Evolutionary conservation across 192 early-diverging fungal genomes (phyloP), one percentile per base, ranked within the genome.

Genomic region (Rhizoclosmatium sp.): DNA sequence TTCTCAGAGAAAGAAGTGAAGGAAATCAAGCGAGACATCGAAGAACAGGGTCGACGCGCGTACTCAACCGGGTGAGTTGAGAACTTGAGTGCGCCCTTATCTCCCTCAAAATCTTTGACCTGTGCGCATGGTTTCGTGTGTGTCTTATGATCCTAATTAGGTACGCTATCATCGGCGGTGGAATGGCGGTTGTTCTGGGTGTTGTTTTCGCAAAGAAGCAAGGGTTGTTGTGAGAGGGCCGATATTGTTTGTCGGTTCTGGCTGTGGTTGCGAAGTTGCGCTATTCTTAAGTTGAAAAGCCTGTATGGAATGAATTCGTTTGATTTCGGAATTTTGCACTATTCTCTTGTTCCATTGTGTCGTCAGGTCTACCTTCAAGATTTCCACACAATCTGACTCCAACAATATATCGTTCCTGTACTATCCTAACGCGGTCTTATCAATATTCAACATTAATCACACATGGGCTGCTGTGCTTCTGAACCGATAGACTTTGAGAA

Each of bases 401-500:
- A 31, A 0, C 31, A 31, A 31, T 31, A 31, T 31, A 31, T 31
- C 31, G 31, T 31, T 31, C 31, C 31, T 31, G 31, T 31, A 31
- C 31, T 31, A 31, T 31, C 31, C 31, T 31, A 31, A 31, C 31
- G 31, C 31, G 31, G 31, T 31, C 0, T 31, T 31, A 31, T 31
- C 31, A 31, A 31, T 31, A 31, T 31, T 31, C 31, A 31, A 31
- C 31, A 31, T 31, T 31, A 31, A 31, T 0, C 31, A 31, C 31
- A 31, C 5, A 71, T 71, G 69, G 69, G 69, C 12, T 89, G 85
- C 80, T 89, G 87, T 65, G 82, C 84, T 58, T 81, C 89, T 79
- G 91, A 92, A 59, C 84, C 86, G 79, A 90, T 93, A 47, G 91
- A 93, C 81, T 92, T 92, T 82, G 83, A 86, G 58, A 80, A 85